These are phyloP conservation scores for Cystobasidium pallidum DNA, from an alignment of 1,284 basidiomycete species.

Conservation along the genomic window DNA sequence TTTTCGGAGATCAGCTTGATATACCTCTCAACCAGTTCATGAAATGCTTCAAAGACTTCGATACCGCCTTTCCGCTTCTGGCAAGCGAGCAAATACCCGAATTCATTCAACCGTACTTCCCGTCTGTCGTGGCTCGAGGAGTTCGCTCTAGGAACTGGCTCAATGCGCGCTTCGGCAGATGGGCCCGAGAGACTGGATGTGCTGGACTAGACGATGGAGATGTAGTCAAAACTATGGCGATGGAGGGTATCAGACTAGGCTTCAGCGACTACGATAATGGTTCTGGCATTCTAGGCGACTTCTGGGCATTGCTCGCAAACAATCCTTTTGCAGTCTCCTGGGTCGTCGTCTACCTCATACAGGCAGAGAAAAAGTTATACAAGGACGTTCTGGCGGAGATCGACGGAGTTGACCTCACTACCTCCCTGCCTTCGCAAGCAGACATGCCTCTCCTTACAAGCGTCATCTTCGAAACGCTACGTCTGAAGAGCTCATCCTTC, in stretches of 20 bases:
- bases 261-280: constrained; percentile 50
- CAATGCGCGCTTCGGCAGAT: constrained; percentile 51
- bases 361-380: constrained; percentile 51
- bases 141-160: constrained; percentile 50
- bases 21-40: constrained; percentile 29
- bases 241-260: constrained; percentile 46
- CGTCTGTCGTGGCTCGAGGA: constrained; percentile 32
- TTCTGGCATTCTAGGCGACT: constrained; percentile 46
- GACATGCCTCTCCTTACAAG: constrained; percentile 54
- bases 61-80: constrained; percentile 55
- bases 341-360: constrained; percentile 53
- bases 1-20: constrained; percentile 44
- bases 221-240: constrained; percentile 48
- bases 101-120: constrained; percentile 44
- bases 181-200: constrained; percentile 46
- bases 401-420: constrained; percentile 41
- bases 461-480: constrained; percentile 56
- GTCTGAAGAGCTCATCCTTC: constrained; percentile 54
- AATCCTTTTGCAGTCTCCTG: constrained; percentile 55
- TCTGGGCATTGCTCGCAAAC: constrained; percentile 57
- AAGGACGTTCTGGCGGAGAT: constrained; percentile 53
- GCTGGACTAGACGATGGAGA: constrained; percentile 46
- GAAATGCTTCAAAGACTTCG: constrained; percentile 53
- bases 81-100: constrained; percentile 50
- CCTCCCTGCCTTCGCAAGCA: constrained; percentile 25